Base-by-base conservation (phyloP, 306 rosid species). In the Morella rubra region DNA sequence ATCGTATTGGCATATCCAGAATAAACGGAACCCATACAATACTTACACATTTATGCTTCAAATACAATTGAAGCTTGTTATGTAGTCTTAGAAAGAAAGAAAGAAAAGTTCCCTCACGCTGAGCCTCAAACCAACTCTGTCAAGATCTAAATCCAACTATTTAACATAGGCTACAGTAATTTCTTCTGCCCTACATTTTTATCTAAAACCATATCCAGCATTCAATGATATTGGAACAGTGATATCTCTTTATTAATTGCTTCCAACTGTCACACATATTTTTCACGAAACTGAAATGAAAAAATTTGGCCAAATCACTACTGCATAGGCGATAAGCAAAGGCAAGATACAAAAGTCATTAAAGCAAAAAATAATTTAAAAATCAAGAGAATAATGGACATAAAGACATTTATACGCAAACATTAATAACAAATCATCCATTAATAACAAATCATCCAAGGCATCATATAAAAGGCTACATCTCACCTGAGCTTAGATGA, bases 401-500 rank as follows among this genome's bases (percentile, higher is more conserved):
- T 4, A 20, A 50, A 7, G n/a, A n/a, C n/a, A n/a, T n/a, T n/a
- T n/a, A n/a, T 44, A 1, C 12, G 66, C 18, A n/a, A 22, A 1
- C 27, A 1, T 4, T 40, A 15, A 3, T n/a, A n/a, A n/a, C n/a
- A n/a, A n/a, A n/a, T n/a, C n/a, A n/a, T n/a, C n/a, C n/a, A n/a
- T 1, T 18, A 10, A 24, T 10, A 24, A 27, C 37, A 4, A 22
- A 19, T 56, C 24, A 59, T 59, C 66, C 66, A 59, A 20, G 62
- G 5, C 27, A 59, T 59, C 18, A 0, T 24, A 59, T 24, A 12
- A 59, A 22, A 59, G 22, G 7, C n/a, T 3, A 18, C 46, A 61
- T 11, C 68, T 84, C 77, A 86, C 89, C 87, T 85, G 83, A 80
- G 55, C 55, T 68, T 67, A 72, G 77, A 42, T 73, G 60, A 82